Conservation (phyloP, 805 yeast genomes). For the Candida sonorensis region DNA sequence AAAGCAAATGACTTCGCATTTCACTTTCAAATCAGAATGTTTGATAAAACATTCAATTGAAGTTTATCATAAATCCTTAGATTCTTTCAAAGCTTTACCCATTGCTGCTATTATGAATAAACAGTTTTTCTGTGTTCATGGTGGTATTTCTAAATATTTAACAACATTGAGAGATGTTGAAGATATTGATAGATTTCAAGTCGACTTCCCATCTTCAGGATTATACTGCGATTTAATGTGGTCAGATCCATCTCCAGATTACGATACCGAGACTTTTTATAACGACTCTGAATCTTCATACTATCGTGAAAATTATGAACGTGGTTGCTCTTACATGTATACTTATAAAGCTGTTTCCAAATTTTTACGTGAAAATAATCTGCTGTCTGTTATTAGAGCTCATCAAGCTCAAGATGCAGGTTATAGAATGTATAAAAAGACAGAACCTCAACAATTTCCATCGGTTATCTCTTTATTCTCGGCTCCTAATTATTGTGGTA, state of each 20-base stretch:
- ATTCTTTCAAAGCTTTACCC: conserved; percentile 81
- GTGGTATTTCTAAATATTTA: conserved; percentile 88
- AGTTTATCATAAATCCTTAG: conserved; percentile 67
- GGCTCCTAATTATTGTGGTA: conserved; percentile 92
- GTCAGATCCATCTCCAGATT: conserved; percentile 94
- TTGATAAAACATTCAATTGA: conserved; percentile 64
- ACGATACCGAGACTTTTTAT: conserved; percentile 48
- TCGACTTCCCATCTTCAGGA: conserved; percentile 85
- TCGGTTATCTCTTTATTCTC: conserved; percentile 85
- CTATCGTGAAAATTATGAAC: conserved; percentile 56
- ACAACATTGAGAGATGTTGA: conserved; percentile 61
- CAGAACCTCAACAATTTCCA: conserved; percentile 82
- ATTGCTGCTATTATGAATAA: conserved; percentile 89
- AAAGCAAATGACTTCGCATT: conserved; percentile 85
- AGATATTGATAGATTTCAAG: conserved; percentile 71
- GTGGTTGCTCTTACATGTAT: conserved; percentile 92
- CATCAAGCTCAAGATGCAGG: conserved; percentile 99
- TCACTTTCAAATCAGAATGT: conserved; percentile 89
- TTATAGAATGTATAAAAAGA: conserved; percentile 85
- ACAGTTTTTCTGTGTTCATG: conserved; percentile 94
- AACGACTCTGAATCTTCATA: conserved; percentile 23
- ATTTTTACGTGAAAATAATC: conserved; percentile 69
- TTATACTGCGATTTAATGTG: conserved; percentile 91
- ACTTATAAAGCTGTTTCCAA: conserved; percentile 77
- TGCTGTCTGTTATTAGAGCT: conserved; percentile 84